Conservation (phyloP, 257 asterid species). For the Solanum paucissectum region DNA sequence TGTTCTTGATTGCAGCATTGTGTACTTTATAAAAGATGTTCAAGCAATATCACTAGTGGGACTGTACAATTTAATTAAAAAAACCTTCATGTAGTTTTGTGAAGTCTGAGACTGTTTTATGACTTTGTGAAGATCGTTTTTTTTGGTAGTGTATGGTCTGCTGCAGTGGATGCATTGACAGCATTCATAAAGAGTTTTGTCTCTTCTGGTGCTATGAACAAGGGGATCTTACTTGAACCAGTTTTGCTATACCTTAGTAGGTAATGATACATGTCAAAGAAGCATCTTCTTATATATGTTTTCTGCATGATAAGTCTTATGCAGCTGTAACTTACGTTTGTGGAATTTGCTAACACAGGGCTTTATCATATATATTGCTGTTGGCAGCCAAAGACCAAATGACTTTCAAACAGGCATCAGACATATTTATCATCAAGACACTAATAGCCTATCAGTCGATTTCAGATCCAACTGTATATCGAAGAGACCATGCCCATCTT, state of each 20-base stretch:
- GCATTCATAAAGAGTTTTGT: conserved; percentile 73
- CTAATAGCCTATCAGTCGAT: conserved; percentile 77
- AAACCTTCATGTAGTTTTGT: neutral
- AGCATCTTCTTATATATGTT: neutral
- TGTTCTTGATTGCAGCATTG: neutral
- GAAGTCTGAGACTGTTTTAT: neutral
- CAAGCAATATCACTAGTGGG: neutral
- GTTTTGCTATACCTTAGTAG: conserved; percentile 80
- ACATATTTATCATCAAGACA: conserved; percentile 55
- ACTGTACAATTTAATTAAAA: neutral
- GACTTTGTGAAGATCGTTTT: conserved; percentile 4
- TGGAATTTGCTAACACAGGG: conserved; percentile 39
- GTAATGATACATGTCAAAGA: conserved; percentile 17
- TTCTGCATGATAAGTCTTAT: neutral
- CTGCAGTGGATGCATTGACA: conserved; percentile 86
- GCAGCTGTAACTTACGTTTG: conserved; percentile 8
- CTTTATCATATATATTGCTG: conserved; percentile 56
- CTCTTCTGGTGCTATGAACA: conserved; percentile 57
- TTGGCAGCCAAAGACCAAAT: conserved; percentile 58
- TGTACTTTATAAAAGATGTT: neutral
- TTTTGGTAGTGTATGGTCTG: conserved; percentile 81
- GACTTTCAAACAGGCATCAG: conserved; percentile 46
- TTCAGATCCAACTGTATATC: conserved; percentile 76
- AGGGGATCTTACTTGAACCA: conserved; percentile 82
- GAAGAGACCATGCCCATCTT: conserved; percentile 69